A percentile compares a stretch with the other conserved stretches of the same genome.
These are phyloP conservation scores for Fusarium scirpi DNA, from an alignment of 2,329 filamentous ascomycete species.

Conservation along the genomic window DNA sequence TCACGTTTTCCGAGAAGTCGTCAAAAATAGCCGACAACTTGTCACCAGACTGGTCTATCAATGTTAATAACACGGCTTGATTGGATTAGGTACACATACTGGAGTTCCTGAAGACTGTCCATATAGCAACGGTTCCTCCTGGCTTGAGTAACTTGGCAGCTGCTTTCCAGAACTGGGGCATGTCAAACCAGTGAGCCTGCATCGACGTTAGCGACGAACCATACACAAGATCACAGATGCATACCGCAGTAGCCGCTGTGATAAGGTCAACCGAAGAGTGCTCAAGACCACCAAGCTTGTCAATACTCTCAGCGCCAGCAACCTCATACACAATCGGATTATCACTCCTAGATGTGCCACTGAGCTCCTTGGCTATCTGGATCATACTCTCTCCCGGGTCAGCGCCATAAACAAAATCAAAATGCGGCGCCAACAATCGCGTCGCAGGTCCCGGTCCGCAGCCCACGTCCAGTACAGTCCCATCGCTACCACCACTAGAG, in stretches of 20 bases:
- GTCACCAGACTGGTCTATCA: fast-evolving
- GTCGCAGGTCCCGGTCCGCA: slow-evolving; percentile 12
- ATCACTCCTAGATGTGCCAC: background rate
- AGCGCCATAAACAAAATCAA: background rate
- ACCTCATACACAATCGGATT: fast-evolving
- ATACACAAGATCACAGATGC: fast-evolving
- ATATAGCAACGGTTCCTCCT: slow-evolving; percentile 12
- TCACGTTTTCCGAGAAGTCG: background rate
- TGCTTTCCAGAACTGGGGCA: slow-evolving; percentile 10
- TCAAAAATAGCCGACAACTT: background rate
- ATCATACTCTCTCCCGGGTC: slow-evolving; percentile 18
- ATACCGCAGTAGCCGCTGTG: slow-evolving; percentile 12
- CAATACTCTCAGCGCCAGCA: background rate
- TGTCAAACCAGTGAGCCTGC: slow-evolving; percentile 20
- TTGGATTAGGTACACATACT: background rate
- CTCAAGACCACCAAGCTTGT: background rate
- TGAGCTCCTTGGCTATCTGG: background rate
- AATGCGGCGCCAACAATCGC: slow-evolving; percentile 1
- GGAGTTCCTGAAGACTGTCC: background rate
- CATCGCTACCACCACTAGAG: background rate
- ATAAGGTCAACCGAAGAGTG: slow-evolving; percentile 11
- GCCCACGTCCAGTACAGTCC: background rate
- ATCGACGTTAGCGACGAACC: fast-evolving
- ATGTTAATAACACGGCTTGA: no score
- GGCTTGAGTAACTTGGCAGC: slow-evolving; percentile 8